Conservation (phyloP, 1,284 basidiomycete species). For the Testicularia cyperi region DNA sequence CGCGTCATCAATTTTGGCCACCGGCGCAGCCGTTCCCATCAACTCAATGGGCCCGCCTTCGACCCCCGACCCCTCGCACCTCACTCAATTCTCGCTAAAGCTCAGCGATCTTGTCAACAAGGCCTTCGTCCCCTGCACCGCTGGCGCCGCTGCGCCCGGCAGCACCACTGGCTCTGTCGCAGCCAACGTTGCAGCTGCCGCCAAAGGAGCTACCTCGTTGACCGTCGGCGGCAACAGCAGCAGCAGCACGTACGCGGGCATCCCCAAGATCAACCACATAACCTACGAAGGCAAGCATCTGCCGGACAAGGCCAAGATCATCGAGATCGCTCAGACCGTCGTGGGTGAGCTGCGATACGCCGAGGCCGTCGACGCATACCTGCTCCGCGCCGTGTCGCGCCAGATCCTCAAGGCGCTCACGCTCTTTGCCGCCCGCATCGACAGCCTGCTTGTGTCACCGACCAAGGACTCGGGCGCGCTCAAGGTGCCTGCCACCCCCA, state of each 20-base stretch:
- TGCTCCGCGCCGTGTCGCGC: constrained; percentile 55
- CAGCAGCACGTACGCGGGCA: neutral
- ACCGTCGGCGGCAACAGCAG: too few species aligned
- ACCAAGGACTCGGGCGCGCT: constrained; percentile 40
- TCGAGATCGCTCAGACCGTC: constrained; percentile 52
- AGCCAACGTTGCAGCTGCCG: constrained; percentile 36
- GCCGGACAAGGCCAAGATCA: constrained; percentile 46
- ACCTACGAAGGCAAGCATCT: constrained; percentile 49
- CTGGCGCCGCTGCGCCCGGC: constrained; percentile 6
- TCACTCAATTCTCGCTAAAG: constrained; percentile 52
- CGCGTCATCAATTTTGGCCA: constrained; percentile 17
- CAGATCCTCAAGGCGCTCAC: constrained; percentile 56
- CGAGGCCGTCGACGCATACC: constrained; percentile 49
- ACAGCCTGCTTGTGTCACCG: constrained; percentile 50
- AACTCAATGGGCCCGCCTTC: constrained; percentile 32
- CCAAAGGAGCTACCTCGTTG: constrained; percentile 14
- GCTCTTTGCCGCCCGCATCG: constrained; percentile 56
- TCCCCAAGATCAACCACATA: constrained; percentile 45
- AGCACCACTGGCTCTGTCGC: constrained; percentile 16
- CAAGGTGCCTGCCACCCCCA: constrained; percentile 44
- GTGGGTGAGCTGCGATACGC: constrained; percentile 54
- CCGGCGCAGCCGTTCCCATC: constrained; percentile 1
- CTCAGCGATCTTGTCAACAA: constrained; percentile 58
- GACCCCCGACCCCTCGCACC: constrained; percentile 48
- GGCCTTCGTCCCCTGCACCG: constrained; percentile 48